A percentile compares a stretch with the other conserved stretches of the same genome.
These are phyloP conservation scores for Botrytis paeoniae DNA, from an alignment of 2,329 filamentous ascomycete genomes.

Conservation along the genomic window DNA sequence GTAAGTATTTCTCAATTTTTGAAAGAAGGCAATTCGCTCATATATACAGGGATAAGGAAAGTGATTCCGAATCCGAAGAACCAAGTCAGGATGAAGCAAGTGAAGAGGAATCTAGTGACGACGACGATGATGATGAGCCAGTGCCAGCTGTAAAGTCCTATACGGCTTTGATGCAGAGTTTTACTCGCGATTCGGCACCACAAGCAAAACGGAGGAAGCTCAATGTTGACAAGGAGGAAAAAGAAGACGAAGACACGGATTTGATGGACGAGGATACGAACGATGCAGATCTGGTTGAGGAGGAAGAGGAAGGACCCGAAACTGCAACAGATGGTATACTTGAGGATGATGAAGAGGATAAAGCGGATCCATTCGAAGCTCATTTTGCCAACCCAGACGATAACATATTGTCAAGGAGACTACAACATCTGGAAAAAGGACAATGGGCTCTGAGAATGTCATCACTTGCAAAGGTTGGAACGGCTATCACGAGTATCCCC, in stretches of 20 bases:
- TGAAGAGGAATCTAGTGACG: constrained; percentile 46
- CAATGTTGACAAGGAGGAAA: constrained; percentile 34
- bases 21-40: not conserved
- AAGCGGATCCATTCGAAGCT: constrained; percentile 70
- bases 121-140: constrained; percentile 43
- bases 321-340: constrained; percentile 37
- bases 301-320: constrained; percentile 49
- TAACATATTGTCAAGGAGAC: constrained; percentile 51
- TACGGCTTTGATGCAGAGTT: constrained; percentile 55
- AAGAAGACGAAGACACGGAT: constrained; percentile 26
- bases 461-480: constrained; percentile 44
- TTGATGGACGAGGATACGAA: constrained; percentile 18
- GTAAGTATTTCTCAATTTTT: constrained; percentile 20
- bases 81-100: constrained; percentile 42
- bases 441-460: constrained; percentile 51
- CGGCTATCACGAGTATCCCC: constrained; percentile 48
- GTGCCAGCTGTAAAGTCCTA: constrained; percentile 49
- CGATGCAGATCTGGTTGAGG: constrained; percentile 45
- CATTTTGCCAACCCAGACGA: constrained; percentile 74
- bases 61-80: constrained; percentile 39
- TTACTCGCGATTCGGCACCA: constrained; percentile 47
- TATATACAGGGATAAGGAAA: constrained; percentile 28
- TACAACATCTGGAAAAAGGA: constrained; percentile 49
- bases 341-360: constrained; percentile 50
- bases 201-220: constrained; percentile 58